phyloP scores from a whole-genome alignment of 495 filamentous ascomycete species.

The Elaphomyces granulatus region DNA sequence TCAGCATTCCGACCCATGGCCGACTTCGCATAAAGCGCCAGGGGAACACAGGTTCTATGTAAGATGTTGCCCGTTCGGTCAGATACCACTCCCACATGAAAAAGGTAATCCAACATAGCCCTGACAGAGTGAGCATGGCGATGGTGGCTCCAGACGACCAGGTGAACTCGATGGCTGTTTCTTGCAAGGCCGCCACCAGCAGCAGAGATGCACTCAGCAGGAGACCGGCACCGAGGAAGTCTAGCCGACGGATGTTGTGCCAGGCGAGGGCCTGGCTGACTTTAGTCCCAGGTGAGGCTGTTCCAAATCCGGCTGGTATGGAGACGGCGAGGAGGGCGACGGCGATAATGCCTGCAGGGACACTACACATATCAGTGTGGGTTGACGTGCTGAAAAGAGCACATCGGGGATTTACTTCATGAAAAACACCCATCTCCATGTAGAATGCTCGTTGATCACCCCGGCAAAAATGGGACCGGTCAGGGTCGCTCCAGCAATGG shows the following conservation, averaged over 20 bases:
- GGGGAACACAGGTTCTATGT: slow-evolving; percentile 6
- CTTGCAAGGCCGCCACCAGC: slow-evolving; percentile 37
- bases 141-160: slow-evolving; percentile 23
- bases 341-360: too few relatives aligned
- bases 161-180: slow-evolving; percentile 30
- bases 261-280: too few relatives aligned
- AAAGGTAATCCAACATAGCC: slow-evolving; percentile 12
- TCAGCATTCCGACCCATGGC: slow-evolving; percentile 1
- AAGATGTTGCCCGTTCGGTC: not conserved
- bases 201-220: slow-evolving; percentile 36
- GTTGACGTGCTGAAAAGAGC: too few relatives aligned
- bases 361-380: too few relatives aligned
- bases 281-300: too few relatives aligned
- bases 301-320: too few relatives aligned
- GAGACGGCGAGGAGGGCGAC: too few relatives aligned
- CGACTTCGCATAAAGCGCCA: slow-evolving; percentile 5
- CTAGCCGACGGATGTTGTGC: too few relatives aligned
- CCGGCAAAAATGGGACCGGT: slow-evolving; percentile 35
- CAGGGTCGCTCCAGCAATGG: slow-evolving; percentile 10
- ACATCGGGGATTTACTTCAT: slow-evolving; percentile 18
- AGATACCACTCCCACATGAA: slow-evolving; percentile 16
- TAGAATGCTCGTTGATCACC: slow-evolving; percentile 17
- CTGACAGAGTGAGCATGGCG: slow-evolving; percentile 19
- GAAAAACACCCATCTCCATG: slow-evolving; percentile 35
- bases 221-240: slow-evolving; percentile 35